Conservation (phyloP, 2,329 filamentous ascomycete species). For the Dothiorella sarmentorum region DNA sequence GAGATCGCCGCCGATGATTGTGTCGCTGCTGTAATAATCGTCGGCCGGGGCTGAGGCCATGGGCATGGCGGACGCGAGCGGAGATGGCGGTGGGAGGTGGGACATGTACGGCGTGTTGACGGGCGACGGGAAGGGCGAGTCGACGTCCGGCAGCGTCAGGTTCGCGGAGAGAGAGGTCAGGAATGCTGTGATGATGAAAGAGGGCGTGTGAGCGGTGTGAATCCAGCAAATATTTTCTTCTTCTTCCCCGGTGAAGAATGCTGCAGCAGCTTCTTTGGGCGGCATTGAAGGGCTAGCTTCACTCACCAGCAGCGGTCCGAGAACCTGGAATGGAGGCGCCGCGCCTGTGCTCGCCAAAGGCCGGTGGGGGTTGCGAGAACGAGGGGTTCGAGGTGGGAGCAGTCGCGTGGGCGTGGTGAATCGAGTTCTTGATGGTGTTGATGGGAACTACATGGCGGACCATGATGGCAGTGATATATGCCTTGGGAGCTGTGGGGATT, state of each 20-base stretch:
- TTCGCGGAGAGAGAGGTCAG: conserved; percentile 80
- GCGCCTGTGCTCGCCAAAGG: conserved; percentile 16
- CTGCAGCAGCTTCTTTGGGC: neutral
- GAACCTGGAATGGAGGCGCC: conserved; percentile 32
- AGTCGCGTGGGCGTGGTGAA: conserved; percentile 8
- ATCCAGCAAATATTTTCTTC: neutral
- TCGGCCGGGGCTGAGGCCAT: no score
- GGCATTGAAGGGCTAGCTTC: conserved; percentile 1
- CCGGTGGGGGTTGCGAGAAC: neutral
- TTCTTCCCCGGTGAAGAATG: neutral
- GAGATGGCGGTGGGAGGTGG: conserved; percentile 33
- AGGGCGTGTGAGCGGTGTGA: neutral
- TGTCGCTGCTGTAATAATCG: conserved; percentile 20
- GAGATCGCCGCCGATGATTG: conserved; percentile 19
- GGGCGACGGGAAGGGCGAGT: conserved; percentile 56
- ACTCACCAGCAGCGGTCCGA: conserved; percentile 37
- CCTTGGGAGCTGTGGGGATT: neutral
- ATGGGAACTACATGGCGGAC: conserved; percentile 19
- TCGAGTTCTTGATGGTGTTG: conserved; percentile 16
- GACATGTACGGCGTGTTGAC: conserved; percentile 58
- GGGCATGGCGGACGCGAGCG: conserved; percentile 34
- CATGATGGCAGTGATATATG: conserved; percentile 16
- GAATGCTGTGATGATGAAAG: conserved; percentile 58
- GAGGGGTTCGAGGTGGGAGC: conserved; percentile 4
- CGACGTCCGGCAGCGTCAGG: conserved; percentile 60